These are phyloP conservation scores for Rehmannia glutinosa DNA, from an alignment of 257 asterid species.

Conservation along the genomic window DNA sequence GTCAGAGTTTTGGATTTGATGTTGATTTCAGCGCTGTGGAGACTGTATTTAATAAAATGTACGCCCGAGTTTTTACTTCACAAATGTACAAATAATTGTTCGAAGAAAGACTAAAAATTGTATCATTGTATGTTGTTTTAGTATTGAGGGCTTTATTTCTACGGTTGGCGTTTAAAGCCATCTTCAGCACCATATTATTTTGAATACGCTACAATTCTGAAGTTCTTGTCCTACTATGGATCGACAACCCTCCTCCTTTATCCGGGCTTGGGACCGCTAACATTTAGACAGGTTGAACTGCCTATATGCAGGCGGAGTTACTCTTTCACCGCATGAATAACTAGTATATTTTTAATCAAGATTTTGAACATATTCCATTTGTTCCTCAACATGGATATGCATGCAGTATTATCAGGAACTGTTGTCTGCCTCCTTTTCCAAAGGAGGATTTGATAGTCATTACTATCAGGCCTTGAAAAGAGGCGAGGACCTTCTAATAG, in stretches of 20 bases:
- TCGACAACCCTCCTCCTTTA: too few relatives aligned
- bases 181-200: too few relatives aligned
- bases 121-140: too few relatives aligned
- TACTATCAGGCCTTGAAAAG: slow-evolving; percentile 19
- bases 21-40: slow-evolving; percentile 66
- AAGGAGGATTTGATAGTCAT: slow-evolving; percentile 21
- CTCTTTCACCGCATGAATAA: background rate
- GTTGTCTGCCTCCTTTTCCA: background rate
- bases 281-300: too few relatives aligned
- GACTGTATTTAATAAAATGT: slow-evolving; percentile 40
- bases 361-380: background rate
- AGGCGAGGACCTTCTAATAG: slow-evolving; percentile 25
- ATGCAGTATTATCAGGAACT: slow-evolving; percentile 14
- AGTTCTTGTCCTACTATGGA: too few relatives aligned
- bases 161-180: too few relatives aligned
- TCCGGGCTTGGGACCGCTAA: too few relatives aligned
- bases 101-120: background rate
- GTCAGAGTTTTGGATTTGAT: slow-evolving; percentile 82
- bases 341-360: background rate
- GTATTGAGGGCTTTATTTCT: too few relatives aligned
- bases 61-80: slow-evolving; percentile 29
- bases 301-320: too few relatives aligned
- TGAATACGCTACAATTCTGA: too few relatives aligned
- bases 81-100: slow-evolving; percentile 31
- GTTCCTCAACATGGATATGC: background rate